Base-by-base conservation (phyloP, 495 filamentous ascomycete species). In the Neurospora sublineolata region DNA sequence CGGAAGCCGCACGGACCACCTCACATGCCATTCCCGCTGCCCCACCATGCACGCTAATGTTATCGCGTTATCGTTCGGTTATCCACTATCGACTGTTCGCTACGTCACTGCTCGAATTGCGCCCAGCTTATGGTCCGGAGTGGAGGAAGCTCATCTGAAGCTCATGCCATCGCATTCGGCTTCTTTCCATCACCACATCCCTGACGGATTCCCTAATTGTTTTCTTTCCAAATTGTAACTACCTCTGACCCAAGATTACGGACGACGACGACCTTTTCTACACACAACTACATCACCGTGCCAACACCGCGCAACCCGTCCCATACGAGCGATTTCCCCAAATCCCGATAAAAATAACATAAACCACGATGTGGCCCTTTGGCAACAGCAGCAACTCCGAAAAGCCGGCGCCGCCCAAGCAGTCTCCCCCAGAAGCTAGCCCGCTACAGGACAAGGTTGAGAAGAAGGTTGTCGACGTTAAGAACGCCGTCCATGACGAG, bases 361-460 rank as follows among this genome's bases (percentile, higher is more conserved):
- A 60, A 64, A 69, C 3, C 71, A 79, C 71, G 41, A 83, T 83
- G 79, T 83, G 79, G 79, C 79, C 78, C 18, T 85, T 79, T 76
- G 72, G 78, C 37, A 78, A 78, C 72, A 77, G 82, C 40, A 79
- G 78, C 71, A 77, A 82, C 67, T 73, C 81, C 42, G 81, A 83
- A 75, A 83, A 83, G 75, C 72, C 80, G 40, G 69, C 69, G 6
- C n/a, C 71, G 0, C 38, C 75, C 14, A 27, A 64, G 30, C 68
- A 72, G 67, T 27, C 52, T 81, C 64, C 33, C 68, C 42, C 46
- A 77, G 52, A 78, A 81, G 72, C 6, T 14, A 27, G 14, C 27
- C 14, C 23, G 16, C 27, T 18, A 33, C 27, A 64, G 7, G 52
- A 64, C 14, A 64, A 33, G 27, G 52, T 64, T 3, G 69, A 79